Base-by-base conservation (phyloP, 495 filamentous ascomycete species). In the Talaromyces trachyspermus region DNA sequence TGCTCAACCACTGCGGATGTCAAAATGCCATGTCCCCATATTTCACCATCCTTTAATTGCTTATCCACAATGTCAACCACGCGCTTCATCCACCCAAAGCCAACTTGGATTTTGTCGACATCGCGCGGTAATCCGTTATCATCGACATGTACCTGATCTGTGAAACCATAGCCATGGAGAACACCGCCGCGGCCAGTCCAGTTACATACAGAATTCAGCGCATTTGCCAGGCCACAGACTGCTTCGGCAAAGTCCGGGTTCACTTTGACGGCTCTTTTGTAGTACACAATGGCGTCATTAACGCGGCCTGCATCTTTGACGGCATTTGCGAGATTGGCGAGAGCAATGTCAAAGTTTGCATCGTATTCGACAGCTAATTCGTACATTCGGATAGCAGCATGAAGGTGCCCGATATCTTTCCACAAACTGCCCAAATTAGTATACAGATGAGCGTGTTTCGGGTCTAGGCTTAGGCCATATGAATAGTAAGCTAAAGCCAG, bases 171-270 rank as follows among this genome's bases (percentile, higher is more conserved):
- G 35, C 84, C 77, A 25, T 83, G 76, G 12, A 84, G 68, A 46
- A 95, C 80, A 8, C 92, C 92, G 51, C 92, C 92, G 38, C 92
- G 83, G 12, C 89, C 91, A 53, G 74, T 77, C 92, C 92, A 99
- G 57, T 88, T 89, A 57, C 92, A 99, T 24, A 99, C 90, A 23
- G 92, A 96, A 59, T 95, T 97, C 22, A 97, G 76, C 19, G 92
- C 94, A 54, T 95, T 97, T 10, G 91, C 92, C 40, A 99, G 75
- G 10, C 92, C 92, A 61, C 92, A 99, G 1, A 97, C 90, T 3
- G 92, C 92, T 67, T 97, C 92, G 10, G 94, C 89, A 67, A 99
- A 99, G 18, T 95, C 86, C 0, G 92, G 92, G 54, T 91, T 99
- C 25, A 88, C 80, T 37, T 77, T 75, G 40, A 99, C 92, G 25